Evolutionary conservation across 495 filamentous ascomycete genomes (phyloP), one percentile per base, ranked within the genome.

Genomic region (Darksidea phi): DNA sequence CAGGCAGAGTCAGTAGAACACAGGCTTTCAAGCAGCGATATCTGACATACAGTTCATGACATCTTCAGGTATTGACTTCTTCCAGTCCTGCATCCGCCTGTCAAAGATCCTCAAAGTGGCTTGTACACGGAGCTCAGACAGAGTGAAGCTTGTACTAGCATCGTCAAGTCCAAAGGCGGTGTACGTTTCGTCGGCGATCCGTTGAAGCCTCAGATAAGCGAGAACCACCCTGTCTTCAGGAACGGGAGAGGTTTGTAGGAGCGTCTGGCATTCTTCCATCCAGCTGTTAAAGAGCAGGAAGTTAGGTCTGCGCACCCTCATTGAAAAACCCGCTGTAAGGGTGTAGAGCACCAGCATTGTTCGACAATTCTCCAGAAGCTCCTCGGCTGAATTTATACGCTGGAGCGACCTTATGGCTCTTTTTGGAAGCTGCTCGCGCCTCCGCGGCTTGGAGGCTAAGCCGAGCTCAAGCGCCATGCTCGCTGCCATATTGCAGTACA

Each of bases 391-490:
- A 26, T 56, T 64, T 47, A 68, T 61, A 0, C 42, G 50, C 28
- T 61, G 55, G 15, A 64, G 47, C 11, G 50, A 37, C 15, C 26
- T 23, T 11, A 56, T 43, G 6, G 56, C 47, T n/a, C 61, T 28
- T 54, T 64, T 61, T 10, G 66, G 66, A 10, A 68, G 36, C 24
- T 68, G 61, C 28, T 68, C 61, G 17, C 59, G 60, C 12, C 56
- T 68, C 20, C 62, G 49, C 37, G 66, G 62, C 61, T 76, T 77
- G 15, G 71, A 76, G 24, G 74, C 79, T 23, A 82, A 67, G 0
- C 80, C 80, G 32, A 84, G 76, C 56, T 82, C 81, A 57, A 82
- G 57, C 0, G 79, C 80, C 79, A 84, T 82, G 12, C 76, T 78
- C 21, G 78, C 76, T 13, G 80, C 80, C 60, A 82, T 80, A 50